phyloP scores from a whole-genome alignment of 2,329 filamentous ascomycete species.

The Lecanicillium sp. region DNA sequence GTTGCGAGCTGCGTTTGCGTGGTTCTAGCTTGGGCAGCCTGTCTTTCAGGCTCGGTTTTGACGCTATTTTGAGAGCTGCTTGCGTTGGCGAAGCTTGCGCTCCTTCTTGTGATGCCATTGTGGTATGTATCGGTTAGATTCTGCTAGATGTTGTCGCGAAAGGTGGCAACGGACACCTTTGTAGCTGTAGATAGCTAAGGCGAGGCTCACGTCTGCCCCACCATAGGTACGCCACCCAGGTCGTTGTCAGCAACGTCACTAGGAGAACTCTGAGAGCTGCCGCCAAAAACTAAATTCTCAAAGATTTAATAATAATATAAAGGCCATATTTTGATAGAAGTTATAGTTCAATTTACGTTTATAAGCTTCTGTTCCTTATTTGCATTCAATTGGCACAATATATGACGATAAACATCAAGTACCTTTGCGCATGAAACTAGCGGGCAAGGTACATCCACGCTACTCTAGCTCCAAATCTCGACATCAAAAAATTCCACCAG shows the following conservation, averaged over 20 bases:
- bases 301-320: no score
- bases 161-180: conserved; percentile 1
- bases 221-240: not conserved
- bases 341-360: no score
- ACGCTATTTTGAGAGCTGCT: conserved; percentile 7
- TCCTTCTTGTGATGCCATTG: conserved; percentile 3
- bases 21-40: conserved; percentile 61
- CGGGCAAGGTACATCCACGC: not conserved
- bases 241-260: no score
- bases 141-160: not conserved
- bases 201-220: conserved; percentile 3
- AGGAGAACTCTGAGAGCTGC: no score
- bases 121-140: not conserved
- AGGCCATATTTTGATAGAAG: no score
- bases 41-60: conserved; percentile 32
- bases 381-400: no score
- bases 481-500: not conserved
- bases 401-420: no score
- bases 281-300: no score
- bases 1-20: conserved; percentile 43
- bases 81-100: conserved; percentile 7
- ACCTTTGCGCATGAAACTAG: not conserved
- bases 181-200: conserved; percentile 1
- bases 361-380: no score
- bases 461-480: conserved; percentile 1